These are phyloP conservation scores for Umbelopsis isabellina DNA, from an alignment of 192 early-diverging fungal genomes.

Conservation along the genomic window DNA sequence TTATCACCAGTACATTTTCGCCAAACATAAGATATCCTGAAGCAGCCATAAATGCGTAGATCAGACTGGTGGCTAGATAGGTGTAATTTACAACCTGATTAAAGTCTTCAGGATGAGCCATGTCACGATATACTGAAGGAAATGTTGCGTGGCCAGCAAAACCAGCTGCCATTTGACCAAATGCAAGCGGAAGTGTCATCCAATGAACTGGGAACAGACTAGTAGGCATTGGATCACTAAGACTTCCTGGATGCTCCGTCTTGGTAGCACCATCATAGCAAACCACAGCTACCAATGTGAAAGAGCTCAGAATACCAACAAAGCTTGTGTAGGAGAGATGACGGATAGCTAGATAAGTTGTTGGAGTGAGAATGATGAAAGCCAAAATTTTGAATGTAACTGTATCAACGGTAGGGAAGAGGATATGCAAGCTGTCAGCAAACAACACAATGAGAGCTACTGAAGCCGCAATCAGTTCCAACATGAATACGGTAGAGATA, in stretches of 20 bases:
- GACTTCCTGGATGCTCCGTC: conserved; percentile 52
- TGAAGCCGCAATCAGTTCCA: conserved; percentile 43
- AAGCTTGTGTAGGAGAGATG: conserved; percentile 58
- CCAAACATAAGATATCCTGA: conserved; percentile 78
- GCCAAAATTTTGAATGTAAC: conserved; percentile 54
- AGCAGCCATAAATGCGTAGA: conserved; percentile 57
- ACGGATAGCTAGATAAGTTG: conserved; percentile 53
- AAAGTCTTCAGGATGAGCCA: conserved; percentile 56
- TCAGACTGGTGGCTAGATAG: conserved; percentile 47
- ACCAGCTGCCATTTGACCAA: conserved; percentile 61
- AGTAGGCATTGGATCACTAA: conserved; percentile 55
- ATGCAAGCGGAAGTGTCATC: conserved; percentile 44
- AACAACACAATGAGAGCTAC: conserved; percentile 47
- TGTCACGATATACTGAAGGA: conserved; percentile 69
- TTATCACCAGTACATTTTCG: conserved; percentile 52
- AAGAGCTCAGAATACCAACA: conserved; percentile 60
- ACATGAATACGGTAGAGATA: conserved; percentile 39
- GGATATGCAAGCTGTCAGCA: conserved; percentile 39
- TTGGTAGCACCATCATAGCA: conserved; percentile 60
- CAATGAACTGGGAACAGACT: conserved; percentile 40
- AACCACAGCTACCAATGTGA: conserved; percentile 56
- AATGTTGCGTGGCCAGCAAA: conserved; percentile 72
- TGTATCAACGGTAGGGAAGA: conserved; percentile 37
- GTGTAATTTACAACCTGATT: conserved; percentile 56
- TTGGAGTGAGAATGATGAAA: conserved; percentile 52